Evolutionary conservation across 2,329 filamentous ascomycete genomes (phyloP).

Genomic region (Apiospora malaysiana): DNA sequence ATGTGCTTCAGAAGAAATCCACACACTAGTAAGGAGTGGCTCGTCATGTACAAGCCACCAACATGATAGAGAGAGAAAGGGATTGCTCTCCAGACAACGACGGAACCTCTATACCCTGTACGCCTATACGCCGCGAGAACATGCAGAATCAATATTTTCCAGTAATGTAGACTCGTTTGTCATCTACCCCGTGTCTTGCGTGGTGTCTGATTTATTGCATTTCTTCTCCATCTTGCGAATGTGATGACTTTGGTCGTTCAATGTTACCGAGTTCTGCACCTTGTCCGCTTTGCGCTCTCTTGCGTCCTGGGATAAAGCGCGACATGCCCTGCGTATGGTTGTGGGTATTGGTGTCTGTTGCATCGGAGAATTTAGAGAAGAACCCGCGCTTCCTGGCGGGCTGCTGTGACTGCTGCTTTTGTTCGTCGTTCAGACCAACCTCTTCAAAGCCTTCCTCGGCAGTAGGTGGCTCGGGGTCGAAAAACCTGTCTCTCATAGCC

Average conservation of each 20-base stretch:
- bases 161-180: background rate
- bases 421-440: conserved; percentile 82
- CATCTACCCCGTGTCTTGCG: background rate
- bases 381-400: conserved; percentile 76
- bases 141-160: background rate
- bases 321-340: conserved; percentile 35
- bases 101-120: conserved; percentile 4
- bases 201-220: conserved; percentile 30
- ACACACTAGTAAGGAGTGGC: background rate
- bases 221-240: conserved; percentile 35
- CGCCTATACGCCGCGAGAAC: conserved; percentile 1
- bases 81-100: background rate
- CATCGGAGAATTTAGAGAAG: conserved; percentile 80
- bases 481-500: conserved; percentile 61
- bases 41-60: background rate
- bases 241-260: conserved; percentile 39
- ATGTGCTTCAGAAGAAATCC: background rate
- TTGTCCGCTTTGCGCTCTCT: conserved; percentile 42
- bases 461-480: conserved; percentile 66
- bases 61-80: background rate
- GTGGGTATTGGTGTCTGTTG: conserved; percentile 37
- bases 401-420: conserved; percentile 55
- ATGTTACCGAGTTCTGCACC: conserved; percentile 40
- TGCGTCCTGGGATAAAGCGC: conserved; percentile 42
- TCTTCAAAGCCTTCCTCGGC: conserved; percentile 88